phyloP scores from a whole-genome alignment of 139 green algal genomes.

The Nannochloris sp. region DNA sequence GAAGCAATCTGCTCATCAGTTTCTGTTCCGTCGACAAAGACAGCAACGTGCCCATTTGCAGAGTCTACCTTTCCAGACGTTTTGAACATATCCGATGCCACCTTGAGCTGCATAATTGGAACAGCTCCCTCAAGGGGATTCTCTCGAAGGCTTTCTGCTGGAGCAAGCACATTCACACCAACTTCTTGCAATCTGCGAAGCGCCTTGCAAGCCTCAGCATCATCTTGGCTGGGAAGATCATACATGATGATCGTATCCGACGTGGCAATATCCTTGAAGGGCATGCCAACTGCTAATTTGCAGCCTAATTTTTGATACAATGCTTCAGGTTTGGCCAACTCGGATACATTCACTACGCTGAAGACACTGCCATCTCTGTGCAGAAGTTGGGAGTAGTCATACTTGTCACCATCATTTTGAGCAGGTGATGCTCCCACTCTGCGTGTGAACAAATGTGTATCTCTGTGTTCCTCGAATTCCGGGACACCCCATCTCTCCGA shows the following conservation, averaged over 20 bases:
- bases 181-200: conserved; percentile 82
- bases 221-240: conserved; percentile 37
- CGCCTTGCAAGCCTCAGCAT: conserved; percentile 50
- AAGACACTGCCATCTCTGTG: conserved; percentile 80
- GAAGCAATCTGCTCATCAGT: conserved; percentile 52
- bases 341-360: conserved; percentile 28
- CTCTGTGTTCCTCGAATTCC: conserved; percentile 74
- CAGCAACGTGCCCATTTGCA: conserved; percentile 60
- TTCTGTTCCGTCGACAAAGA: conserved; percentile 82
- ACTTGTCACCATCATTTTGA: conserved; percentile 57
- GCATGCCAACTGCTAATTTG: conserved; percentile 97
- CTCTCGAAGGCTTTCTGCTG: conserved; percentile 46
- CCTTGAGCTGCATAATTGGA: conserved; percentile 61
- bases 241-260: conserved; percentile 82
- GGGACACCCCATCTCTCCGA: conserved; percentile 52
- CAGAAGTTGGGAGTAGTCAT: conserved; percentile 81
- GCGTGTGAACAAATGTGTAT: conserved; percentile 81
- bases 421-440: conserved; percentile 68
- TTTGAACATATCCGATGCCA: conserved; percentile 28
- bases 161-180: conserved; percentile 72
- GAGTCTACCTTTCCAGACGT: conserved; percentile 43
- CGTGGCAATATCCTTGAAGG: conserved; percentile 97
- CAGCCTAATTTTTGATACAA: conserved; percentile 77
- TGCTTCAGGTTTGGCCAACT: conserved; percentile 36
- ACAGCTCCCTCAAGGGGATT: conserved; percentile 74